Conservation (phyloP, 2,329 filamentous ascomycete species). For the Pyricularia pennisetigena region DNA sequence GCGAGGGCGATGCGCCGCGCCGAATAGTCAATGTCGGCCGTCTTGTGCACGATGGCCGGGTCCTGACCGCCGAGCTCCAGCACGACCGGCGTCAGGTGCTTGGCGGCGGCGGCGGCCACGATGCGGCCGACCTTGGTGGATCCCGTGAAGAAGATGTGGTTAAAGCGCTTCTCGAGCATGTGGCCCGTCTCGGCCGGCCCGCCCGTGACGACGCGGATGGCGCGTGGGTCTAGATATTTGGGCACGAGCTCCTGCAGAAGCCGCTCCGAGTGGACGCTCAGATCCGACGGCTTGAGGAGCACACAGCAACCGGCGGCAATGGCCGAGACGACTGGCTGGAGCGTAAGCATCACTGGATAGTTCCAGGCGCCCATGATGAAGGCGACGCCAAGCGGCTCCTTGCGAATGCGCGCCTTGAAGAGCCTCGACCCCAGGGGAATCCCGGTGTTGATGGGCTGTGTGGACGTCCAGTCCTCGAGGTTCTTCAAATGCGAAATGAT, state of each 20-base stretch:
- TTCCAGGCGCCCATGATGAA: slow-evolving; percentile 37
- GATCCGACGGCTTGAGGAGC: slow-evolving; percentile 34
- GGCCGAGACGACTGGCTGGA: slow-evolving; percentile 29
- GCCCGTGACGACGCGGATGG: slow-evolving; percentile 24
- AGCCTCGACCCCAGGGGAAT: slow-evolving; percentile 19
- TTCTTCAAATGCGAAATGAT: slow-evolving; percentile 24
- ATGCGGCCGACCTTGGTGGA: slow-evolving; percentile 25
- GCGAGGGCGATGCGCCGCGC: slow-evolving; percentile 30
- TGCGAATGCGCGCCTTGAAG: slow-evolving; percentile 20
- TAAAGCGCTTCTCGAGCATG: slow-evolving; percentile 26
- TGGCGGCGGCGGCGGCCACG: slow-evolving; percentile 28
- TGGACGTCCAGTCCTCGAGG: slow-evolving; percentile 28
- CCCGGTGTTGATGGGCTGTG: slow-evolving; percentile 18
- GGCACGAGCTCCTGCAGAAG: slow-evolving; percentile 27
- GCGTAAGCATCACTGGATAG: slow-evolving; percentile 26
- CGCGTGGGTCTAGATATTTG: slow-evolving; percentile 28
- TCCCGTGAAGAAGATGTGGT: slow-evolving; percentile 37
- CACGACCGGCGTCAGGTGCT: slow-evolving; percentile 30
- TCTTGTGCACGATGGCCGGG: slow-evolving; percentile 29
- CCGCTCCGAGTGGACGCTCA: slow-evolving; percentile 21
- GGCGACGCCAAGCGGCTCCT: slow-evolving; percentile 31
- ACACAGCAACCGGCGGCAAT: slow-evolving; percentile 30
- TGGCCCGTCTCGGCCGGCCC: slow-evolving; percentile 24
- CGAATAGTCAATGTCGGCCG: slow-evolving; percentile 29
- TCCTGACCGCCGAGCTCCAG: slow-evolving; percentile 35